A percentile compares a stretch with the other conserved stretches of the same genome.
Conservation (phyloP, 495 filamentous ascomycete genomes). For the Rhizodiscina lignyota region DNA sequence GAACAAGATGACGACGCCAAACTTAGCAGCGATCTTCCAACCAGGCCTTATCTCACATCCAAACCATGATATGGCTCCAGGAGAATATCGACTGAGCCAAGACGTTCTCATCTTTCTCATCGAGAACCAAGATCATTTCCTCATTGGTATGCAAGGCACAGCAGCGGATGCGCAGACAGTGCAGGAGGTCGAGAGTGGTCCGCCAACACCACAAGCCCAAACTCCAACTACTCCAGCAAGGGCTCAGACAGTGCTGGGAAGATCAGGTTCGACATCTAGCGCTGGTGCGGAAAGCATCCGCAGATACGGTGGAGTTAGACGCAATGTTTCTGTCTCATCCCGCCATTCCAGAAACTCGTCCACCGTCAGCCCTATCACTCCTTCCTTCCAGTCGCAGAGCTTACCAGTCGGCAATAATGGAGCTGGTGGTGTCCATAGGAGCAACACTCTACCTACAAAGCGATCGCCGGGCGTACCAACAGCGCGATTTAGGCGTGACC, state of each 20-base stretch:
- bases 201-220: slow-evolving; percentile 35
- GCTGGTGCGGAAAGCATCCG: slow-evolving; percentile 72
- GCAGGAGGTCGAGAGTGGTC: slow-evolving; percentile 59
- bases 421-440: slow-evolving; percentile 51
- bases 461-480: slow-evolving; percentile 56
- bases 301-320: slow-evolving; percentile 56
- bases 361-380: slow-evolving; percentile 53
- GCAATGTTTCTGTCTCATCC: slow-evolving; percentile 62
- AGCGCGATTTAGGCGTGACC: slow-evolving; percentile 33
- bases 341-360: slow-evolving; percentile 58
- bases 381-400: slow-evolving; percentile 34
- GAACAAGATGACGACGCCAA: slow-evolving; percentile 90
- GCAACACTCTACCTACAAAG: slow-evolving; percentile 92
- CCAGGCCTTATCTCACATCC: slow-evolving; percentile 92
- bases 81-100: slow-evolving; percentile 87
- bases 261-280: slow-evolving; percentile 76
- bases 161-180: slow-evolving; percentile 76
- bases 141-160: slow-evolving; percentile 86
- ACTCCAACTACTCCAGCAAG: slow-evolving; percentile 37
- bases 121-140: slow-evolving; percentile 63
- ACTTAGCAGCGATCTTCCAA: slow-evolving; percentile 96
- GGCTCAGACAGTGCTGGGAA: slow-evolving; percentile 12
- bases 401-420: too few species aligned
- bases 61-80: slow-evolving; percentile 81
- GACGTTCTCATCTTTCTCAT: slow-evolving; percentile 96